Evolutionary conservation across 345 rosid genomes (phyloP), one percentile per base, ranked within the genome.

Genomic region (Hypericum androsaemum): DNA sequence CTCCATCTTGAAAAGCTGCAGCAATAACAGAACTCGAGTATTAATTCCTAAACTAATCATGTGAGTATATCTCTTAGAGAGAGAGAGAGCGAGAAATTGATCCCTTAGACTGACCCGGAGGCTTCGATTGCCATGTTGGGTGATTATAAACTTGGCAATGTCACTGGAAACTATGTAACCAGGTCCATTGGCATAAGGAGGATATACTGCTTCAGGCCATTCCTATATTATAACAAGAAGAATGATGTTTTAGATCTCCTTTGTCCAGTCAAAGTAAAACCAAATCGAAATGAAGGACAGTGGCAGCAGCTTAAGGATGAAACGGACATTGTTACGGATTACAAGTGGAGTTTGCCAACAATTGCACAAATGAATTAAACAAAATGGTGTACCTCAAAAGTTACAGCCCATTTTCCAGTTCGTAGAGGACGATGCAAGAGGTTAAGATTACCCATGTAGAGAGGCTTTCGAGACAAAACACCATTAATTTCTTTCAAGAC

Each of bases 101-200:
- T n/a, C n/a, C n/a, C n/a, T n/a, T n/a, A n/a, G n/a, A 71, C 85
- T 61, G 13, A 84, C 95, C 85, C 89, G 75, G 50, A 92, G 87
- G 67, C 72, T 81, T 49, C 56, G 74, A 57, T 64, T 70, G 41
- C 66, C 71, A 53, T 81, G 88, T 69, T 88, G 83, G 35, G 82
- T 72, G 62, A 74, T 60, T 0, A 88, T 59, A 52, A 68, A 83
- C 43, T 73, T 74, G 43, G 89, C 95, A 58, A 88, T 75, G 59
- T 81, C 86, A 41, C 62, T 74, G 39, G 95, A 84, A 59, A 92
- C 83, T 59, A 88, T 52, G 55, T 92, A 87, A 53, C 95, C 95
- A 0, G 98, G 96, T 59, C 98, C 94, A 61, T 84, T 92, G 28
- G 95, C 94, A 60, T 90, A 92, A 47, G 95, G 96, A 67, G 98